Conservation (phyloP, 208 protist species). For the Leishmania braziliensis region DNA sequence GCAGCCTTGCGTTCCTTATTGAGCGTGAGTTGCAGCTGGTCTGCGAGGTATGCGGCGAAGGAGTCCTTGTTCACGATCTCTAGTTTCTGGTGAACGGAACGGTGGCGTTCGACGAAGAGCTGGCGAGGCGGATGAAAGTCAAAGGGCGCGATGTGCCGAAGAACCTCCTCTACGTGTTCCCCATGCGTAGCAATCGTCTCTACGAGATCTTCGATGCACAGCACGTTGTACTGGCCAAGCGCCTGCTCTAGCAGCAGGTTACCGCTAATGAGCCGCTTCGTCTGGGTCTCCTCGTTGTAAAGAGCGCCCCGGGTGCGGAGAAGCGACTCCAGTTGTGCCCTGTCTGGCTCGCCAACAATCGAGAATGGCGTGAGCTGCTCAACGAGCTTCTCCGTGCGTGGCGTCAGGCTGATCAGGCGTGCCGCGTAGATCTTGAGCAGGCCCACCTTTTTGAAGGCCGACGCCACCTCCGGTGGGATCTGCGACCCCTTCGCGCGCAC, state of each 20-base stretch:
- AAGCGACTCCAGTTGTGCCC: constrained; percentile 76
- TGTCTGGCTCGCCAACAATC: constrained; percentile 78
- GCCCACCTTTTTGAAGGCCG: constrained; percentile 63
- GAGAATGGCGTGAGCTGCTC: constrained; percentile 83
- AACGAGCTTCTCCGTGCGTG: constrained; percentile 63
- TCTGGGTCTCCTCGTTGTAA: constrained; percentile 81
- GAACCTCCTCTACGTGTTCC: constrained; percentile 72
- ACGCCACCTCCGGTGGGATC: constrained; percentile 75
- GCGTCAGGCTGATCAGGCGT: constrained; percentile 61
- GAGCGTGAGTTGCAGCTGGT: constrained; percentile 66
- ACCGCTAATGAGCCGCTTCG: constrained; percentile 78
- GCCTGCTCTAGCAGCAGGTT: constrained; percentile 89
- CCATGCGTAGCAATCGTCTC: constrained; percentile 64
- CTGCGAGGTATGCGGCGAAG: constrained; percentile 80
- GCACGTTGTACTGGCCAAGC: constrained; percentile 80
- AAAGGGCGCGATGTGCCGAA: constrained; percentile 81
- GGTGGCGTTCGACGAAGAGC: constrained; percentile 86
- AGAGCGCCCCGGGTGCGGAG: constrained; percentile 77
- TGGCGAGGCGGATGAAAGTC: constrained; percentile 91
- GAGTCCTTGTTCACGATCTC: constrained; percentile 85
- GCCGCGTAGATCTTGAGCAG: constrained; percentile 82
- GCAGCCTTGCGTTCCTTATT: constrained; percentile 37
- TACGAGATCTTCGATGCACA: constrained; percentile 91
- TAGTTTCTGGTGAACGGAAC: constrained; percentile 81
- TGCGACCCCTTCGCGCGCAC: constrained; percentile 83